A percentile compares a stretch with the other conserved stretches of the same genome.
phyloP scores from a whole-genome alignment of 306 rosid species.

The Rubus parviflorus region DNA sequence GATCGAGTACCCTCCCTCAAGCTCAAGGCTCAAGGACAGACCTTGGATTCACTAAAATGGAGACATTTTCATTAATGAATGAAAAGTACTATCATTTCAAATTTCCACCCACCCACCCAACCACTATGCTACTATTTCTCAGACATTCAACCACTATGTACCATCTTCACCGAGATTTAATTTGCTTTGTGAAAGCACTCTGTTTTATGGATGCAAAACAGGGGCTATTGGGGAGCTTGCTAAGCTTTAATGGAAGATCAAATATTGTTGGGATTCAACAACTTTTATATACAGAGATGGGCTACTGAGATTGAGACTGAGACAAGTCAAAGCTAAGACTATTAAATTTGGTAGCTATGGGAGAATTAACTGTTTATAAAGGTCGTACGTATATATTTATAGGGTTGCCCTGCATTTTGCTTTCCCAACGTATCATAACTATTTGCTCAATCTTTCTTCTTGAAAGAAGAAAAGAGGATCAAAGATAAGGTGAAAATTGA shows the following conservation, averaged over 20 bases:
- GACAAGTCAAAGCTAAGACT: neutral
- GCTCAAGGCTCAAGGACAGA: neutral
- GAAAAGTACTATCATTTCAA: neutral
- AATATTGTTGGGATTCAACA: neutral
- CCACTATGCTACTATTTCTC: neutral
- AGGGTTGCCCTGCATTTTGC: neutral
- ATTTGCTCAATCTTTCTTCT: neutral
- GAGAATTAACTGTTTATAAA: neutral
- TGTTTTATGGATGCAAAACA: neutral
- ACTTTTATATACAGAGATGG: neutral
- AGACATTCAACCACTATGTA: neutral
- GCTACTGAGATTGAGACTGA: neutral
- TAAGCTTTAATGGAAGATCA: neutral
- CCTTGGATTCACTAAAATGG: neutral
- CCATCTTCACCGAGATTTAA: neutral
- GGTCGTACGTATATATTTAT: neutral
- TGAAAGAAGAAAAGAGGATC: neutral
- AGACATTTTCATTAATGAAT: neutral
- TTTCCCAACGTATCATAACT: neutral
- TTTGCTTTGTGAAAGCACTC: neutral
- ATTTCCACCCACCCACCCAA: neutral
- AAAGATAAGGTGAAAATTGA: neutral
- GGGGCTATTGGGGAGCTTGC: neutral
- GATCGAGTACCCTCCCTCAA: neutral
- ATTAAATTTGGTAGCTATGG: neutral